Evolutionary conservation across 257 asterid genomes (phyloP), one percentile per base, ranked within the genome.

Genomic region (Handroanthus guayacan): DNA sequence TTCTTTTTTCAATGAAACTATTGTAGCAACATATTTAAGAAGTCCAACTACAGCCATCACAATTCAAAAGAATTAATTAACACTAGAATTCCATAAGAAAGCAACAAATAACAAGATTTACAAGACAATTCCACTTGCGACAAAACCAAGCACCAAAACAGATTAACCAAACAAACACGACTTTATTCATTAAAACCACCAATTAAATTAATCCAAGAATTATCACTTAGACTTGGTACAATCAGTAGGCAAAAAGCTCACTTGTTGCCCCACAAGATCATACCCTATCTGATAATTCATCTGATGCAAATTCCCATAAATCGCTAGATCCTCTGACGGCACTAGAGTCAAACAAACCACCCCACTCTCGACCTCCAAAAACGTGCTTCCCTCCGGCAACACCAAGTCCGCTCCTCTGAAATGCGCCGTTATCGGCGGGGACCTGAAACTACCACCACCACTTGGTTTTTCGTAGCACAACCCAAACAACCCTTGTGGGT

Each of bases 221-320:
- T 41, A 5, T 70, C 47, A 82, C 41, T 34, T 6, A 0, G 55
- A 13, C 56, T 83, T 80, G 68, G 88, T 25, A 75, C 91, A 90
- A 79, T 88, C 90, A 0, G 88, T 77, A 0, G 64, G 78, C 74
- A 45, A 57, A 68, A 92, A 88, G 13, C 65, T 69, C 5, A 90
- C 67, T 69, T 66, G 47, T 8, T 52, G 13, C 3, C 70, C 71
- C 37, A 51, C 83, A 5, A 92, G 64, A 85, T 92, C 96, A 82
- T 85, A 92, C n/a, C 87, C 92, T 3, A 92, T 39, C 1, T 48
- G 79, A 43, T 62, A 86, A 55, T 90, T 75, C 72, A 70, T 54
- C 66, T 89, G 90, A 5, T 85, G 76, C 78, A 89, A 41, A 68
- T 89, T 88, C 18, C 96, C 92, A 1, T 63, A 84, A 9, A 88